These are phyloP conservation scores for Penicillium coprophilum DNA, from an alignment of 495 filamentous ascomycete genomes.

Conservation along the genomic window DNA sequence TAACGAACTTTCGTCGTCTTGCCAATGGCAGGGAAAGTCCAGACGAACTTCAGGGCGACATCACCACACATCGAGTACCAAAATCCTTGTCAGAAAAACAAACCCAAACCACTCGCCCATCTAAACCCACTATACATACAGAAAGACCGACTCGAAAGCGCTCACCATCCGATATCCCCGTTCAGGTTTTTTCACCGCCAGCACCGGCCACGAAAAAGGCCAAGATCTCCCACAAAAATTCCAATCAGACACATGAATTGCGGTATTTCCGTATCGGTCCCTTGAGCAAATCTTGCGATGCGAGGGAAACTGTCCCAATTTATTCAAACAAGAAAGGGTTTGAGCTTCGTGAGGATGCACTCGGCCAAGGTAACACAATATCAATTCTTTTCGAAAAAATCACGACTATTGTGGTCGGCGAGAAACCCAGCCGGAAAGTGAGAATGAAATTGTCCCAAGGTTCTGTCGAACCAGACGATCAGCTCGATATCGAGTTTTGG, in stretches of 20 bases:
- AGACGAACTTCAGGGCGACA: slow-evolving; percentile 47
- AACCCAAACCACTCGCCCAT: background rate
- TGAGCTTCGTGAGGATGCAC: slow-evolving; percentile 10
- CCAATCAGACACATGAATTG: slow-evolving; percentile 3
- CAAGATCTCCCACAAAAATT: slow-evolving; percentile 17
- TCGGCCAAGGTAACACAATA: background rate
- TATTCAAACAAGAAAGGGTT: slow-evolving; percentile 17
- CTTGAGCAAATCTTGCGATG: slow-evolving; percentile 13
- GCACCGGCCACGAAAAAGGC: slow-evolving; percentile 17
- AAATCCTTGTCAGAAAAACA: slow-evolving; percentile 11
- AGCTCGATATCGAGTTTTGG: slow-evolving; percentile 42
- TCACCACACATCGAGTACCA: slow-evolving; percentile 31
- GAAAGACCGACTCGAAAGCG: slow-evolving; percentile 14
- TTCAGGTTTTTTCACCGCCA: slow-evolving; percentile 28
- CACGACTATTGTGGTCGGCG: slow-evolving; percentile 20
- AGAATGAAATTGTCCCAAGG: slow-evolving; percentile 34
- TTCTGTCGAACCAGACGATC: slow-evolving; percentile 14
- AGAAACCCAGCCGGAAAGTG: slow-evolving; percentile 32
- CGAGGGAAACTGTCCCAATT: slow-evolving; percentile 10
- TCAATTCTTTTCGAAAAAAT: slow-evolving; percentile 26
- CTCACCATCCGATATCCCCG: slow-evolving; percentile 37
- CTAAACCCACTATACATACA: background rate
- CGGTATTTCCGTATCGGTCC: slow-evolving; percentile 28
- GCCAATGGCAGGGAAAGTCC: slow-evolving; percentile 35
- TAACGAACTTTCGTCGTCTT: background rate